Conservation (phyloP, 2,329 filamentous ascomycete species). For the Chaetomium sp. region DNA sequence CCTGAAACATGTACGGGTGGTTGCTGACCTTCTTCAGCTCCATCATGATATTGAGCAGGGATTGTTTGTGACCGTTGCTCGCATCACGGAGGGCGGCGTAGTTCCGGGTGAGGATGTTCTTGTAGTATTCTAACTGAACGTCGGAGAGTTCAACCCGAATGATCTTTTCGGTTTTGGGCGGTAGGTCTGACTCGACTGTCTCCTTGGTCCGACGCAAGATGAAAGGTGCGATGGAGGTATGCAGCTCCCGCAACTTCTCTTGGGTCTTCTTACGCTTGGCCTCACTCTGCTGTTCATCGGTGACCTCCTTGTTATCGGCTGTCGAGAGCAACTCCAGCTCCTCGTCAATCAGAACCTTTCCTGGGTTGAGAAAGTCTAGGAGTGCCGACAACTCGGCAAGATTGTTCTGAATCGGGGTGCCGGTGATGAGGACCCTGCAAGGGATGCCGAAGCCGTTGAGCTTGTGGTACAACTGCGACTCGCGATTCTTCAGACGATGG, state of each 20-base stretch:
- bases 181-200: conserved; percentile 93
- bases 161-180: conserved; percentile 97
- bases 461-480: conserved; percentile 88
- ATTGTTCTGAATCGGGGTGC: conserved; percentile 97
- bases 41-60: conserved; percentile 98
- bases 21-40: conserved; percentile 99
- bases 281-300: conserved; percentile 40
- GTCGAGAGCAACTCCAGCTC: conserved; percentile 78
- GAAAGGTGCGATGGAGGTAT: conserved; percentile 84
- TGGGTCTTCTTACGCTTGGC: conserved; percentile 72
- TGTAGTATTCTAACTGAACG: conserved; percentile 96
- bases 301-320: conserved; percentile 37
- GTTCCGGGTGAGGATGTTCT: conserved; percentile 96
- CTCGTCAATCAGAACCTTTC: conserved; percentile 85
- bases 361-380: conserved; percentile 97
- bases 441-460: conserved; percentile 85
- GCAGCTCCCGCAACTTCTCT: conserved; percentile 82
- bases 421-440: conserved; percentile 89
- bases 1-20: conserved; percentile 96
- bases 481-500: conserved; percentile 92
- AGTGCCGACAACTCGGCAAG: conserved; percentile 88
- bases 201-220: conserved; percentile 96
- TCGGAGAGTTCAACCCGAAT: conserved; percentile 97
- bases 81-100: conserved; percentile 93
- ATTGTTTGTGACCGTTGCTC: conserved; percentile 88